Base-by-base conservation (phyloP, 257 asterid genomes). In the Coffea canephora region DNA sequence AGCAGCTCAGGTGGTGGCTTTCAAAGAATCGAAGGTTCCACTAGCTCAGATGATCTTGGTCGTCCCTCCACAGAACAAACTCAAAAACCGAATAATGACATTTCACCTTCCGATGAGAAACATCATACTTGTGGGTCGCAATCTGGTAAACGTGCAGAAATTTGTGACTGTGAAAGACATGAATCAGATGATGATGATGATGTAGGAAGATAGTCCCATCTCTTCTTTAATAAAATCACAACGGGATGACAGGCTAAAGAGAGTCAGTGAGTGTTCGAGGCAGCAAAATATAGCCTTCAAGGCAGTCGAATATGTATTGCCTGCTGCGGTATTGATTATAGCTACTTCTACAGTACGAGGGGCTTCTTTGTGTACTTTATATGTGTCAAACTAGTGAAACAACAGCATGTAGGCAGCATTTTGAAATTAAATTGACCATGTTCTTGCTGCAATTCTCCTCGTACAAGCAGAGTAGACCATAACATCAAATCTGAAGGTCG, bases 51-150 rank as follows among this genome's bases (percentile, higher is more conserved):
- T 19, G 64, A 78, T 39, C 5, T 3, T 39, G 43, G 11, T 74
- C 34, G 46, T 69, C 31, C 36, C 55, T 27, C 83, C 36, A 18
- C 65, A 27, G 46, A 77, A 21, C 79, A 73, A 72, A 34, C 61
- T 27, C 36, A 46, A 11, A 61, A 36, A 54, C 19, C 36, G 0
- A 57, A 67, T 66, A 57, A 67, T 66, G 84, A 79, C 62, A 77
- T 71, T 46, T 76, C 79, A 45, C 73, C 77, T 27, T 82, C 41
- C 68, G 77, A 82, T 69, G 68, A 82, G 49, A 41, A 6, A 8
- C 25, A 49, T 39, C 36, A 31, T 43, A 13, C 10, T 48, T 48
- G 16, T 65, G 36, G 6, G 4, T 46, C 57, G 8, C 34, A 64
- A 8, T 10, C 9, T n/a, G 73, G 45, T 77, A 41, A 27, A 34